Evolutionary conservation across 768 basidiomycete species (phyloP).

Genomic region (Suillus weaverae): DNA sequence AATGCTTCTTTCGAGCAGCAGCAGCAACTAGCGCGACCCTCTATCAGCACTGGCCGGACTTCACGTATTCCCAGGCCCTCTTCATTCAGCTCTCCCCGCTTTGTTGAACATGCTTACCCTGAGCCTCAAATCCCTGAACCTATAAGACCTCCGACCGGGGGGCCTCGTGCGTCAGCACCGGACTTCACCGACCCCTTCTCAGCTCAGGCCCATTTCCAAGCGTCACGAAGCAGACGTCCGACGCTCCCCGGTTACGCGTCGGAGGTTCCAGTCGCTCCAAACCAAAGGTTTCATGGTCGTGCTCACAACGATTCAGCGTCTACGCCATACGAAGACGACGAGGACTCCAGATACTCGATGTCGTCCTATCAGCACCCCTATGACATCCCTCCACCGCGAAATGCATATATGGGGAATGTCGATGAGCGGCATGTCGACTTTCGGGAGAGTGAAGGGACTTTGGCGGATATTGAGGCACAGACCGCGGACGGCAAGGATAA

Average conservation of each 20-base stretch:
- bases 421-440: slow-evolving; percentile 39
- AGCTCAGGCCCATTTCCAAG: neutral
- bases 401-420: slow-evolving; percentile 35
- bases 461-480: slow-evolving; percentile 27
- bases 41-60: neutral
- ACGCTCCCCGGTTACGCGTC: neutral
- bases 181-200: neutral
- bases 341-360: slow-evolving; percentile 45
- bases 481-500: slow-evolving; percentile 1
- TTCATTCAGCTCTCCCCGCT: neutral
- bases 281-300: neutral
- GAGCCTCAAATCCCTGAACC: neutral
- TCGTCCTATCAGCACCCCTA: slow-evolving; percentile 63
- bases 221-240: neutral
- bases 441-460: slow-evolving; percentile 26
- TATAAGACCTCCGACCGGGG: neutral
- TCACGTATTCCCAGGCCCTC: neutral
- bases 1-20: neutral
- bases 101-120: neutral
- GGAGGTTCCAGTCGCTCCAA: neutral
- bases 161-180: neutral
- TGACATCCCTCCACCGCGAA: slow-evolving; percentile 55
- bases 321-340: slow-evolving; percentile 16
- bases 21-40: neutral
- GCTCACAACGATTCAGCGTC: neutral